Base-by-base conservation (phyloP, 495 filamentous ascomycete genomes). In the Darksidea phi region DNA sequence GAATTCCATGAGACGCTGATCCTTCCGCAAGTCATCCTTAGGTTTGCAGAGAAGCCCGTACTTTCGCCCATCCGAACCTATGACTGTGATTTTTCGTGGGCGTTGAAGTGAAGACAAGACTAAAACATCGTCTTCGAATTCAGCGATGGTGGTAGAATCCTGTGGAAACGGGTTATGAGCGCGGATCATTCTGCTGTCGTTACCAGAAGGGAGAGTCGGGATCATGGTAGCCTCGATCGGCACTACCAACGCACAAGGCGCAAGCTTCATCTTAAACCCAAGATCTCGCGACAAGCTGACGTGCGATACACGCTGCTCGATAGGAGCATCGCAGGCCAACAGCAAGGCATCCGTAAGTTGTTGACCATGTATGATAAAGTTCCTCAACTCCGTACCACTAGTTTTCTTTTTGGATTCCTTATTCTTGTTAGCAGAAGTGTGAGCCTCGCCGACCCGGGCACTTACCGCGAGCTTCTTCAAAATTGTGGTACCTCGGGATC, bases 1-100 rank as follows among this genome's bases (percentile, higher is more conserved):
- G 80, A 97, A 99, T 70, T 97, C 95, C 95, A 99, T 97, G 20
- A 98, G 84, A 47, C 94, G 88, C 67, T 96, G 91, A 63, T 99
- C 94, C 66, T 96, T 97, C 6, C 94, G 88, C 5, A 99, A 80
- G 72, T 99, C 95, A 70, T 97, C 94, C 72, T 97, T 97, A 5
- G 94, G 94, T 68, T 99, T 99, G 78, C 95, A 94, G 47, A 99
- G 80, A 15, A 97, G 83, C 25, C 87, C 87, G 68, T 99, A 99
- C 6, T 82, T 78, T 50, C 86, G 85, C 12, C 94, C 94, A 73
- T 99, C 91, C 0, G 89, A 91, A 6, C 92, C 94, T 42, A 87
- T 82, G 26, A 94, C 89, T 26, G 85, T 90, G 63, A 99, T 86
- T 69, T 90, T 96, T 50, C 93, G 85, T 13, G 95, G 94, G 65